A percentile compares a stretch with the other conserved stretches of the same genome.
Evolutionary conservation across 345 rosid species (phyloP).

Genomic region (Mallotus nudiflorus): DNA sequence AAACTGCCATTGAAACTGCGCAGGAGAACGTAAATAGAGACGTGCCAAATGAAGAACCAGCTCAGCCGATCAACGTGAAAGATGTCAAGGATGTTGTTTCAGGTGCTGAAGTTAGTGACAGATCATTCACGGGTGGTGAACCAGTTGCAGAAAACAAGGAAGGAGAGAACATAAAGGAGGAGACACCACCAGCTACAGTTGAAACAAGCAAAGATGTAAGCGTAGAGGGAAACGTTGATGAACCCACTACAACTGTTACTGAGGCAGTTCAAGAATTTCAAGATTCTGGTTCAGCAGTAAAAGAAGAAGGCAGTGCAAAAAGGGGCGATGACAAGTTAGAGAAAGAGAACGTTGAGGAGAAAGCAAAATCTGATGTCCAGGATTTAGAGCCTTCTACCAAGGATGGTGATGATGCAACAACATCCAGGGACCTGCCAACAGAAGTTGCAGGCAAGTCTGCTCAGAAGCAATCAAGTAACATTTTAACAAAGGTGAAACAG

Average conservation of each 20-base stretch:
- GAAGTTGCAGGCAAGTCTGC: slow-evolving; percentile 48
- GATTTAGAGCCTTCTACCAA: slow-evolving; percentile 5
- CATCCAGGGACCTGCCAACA: slow-evolving; percentile 39
- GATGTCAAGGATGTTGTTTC: slow-evolving; percentile 2
- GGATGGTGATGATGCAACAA: slow-evolving; percentile 39
- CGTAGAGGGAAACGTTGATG: slow-evolving; percentile 12
- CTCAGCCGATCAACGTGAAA: slow-evolving; percentile 1
- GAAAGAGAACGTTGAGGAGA: slow-evolving; percentile 2
- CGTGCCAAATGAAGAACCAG: neutral
- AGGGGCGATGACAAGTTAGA: neutral
- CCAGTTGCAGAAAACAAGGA: slow-evolving; percentile 8
- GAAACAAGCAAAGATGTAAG: neutral
- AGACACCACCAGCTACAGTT: slow-evolving; percentile 11
- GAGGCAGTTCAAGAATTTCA: neutral
- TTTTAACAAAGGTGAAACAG: slow-evolving; percentile 75
- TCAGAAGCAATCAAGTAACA: slow-evolving; percentile 55
- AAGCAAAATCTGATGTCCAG: no score
- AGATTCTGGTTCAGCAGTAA: neutral
- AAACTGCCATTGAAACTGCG: neutral
- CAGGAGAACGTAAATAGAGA: slow-evolving; percentile 7
- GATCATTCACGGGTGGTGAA: slow-evolving; percentile 9
- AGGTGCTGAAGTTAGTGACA: slow-evolving; percentile 10
- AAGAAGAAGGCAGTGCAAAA: slow-evolving; percentile 13
- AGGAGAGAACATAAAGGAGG: slow-evolving; percentile 10
- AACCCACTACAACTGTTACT: neutral